A percentile compares a stretch with the other conserved stretches of the same genome.
Conservation (phyloP, 345 rosid genomes). For the Clarkia xantiana region DNA sequence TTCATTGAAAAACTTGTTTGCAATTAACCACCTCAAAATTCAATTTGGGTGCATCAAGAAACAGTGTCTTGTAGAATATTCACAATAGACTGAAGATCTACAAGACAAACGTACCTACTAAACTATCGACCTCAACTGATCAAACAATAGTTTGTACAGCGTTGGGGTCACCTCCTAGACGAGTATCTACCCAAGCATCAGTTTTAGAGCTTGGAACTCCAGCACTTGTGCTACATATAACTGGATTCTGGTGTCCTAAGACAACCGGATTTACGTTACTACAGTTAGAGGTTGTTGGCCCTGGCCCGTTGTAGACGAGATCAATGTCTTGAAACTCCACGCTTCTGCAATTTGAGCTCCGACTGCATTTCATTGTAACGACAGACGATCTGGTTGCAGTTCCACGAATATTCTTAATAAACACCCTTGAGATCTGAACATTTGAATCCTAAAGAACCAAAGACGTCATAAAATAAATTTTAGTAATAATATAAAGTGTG, state of each 20-base stretch:
- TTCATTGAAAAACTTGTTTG: too few relatives aligned
- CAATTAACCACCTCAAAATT: too few relatives aligned
- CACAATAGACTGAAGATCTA: too few relatives aligned
- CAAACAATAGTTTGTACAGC: too few relatives aligned
- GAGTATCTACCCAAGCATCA: too few relatives aligned
- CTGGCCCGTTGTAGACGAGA: slow-evolving; percentile 16
- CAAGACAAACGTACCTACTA: too few relatives aligned
- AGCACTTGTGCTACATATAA: slow-evolving; percentile 3
- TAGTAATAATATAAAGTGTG: background rate
- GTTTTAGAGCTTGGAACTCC: too few relatives aligned
- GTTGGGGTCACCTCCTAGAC: too few relatives aligned
- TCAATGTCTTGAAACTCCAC: slow-evolving; percentile 25
- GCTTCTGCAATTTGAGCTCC: slow-evolving; percentile 26
- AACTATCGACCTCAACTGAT: too few relatives aligned
- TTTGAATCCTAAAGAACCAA: slow-evolving; percentile 10
- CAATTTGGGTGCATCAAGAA: too few relatives aligned
- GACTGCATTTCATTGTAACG: slow-evolving; percentile 36
- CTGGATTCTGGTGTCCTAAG: slow-evolving; percentile 12
- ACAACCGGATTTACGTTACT: slow-evolving; percentile 7
- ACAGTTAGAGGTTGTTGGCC: slow-evolving; percentile 5
- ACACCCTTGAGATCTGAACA: slow-evolving; percentile 30
- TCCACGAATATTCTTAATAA: slow-evolving; percentile 32
- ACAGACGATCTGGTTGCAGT: slow-evolving; percentile 25
- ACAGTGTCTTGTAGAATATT: too few relatives aligned
- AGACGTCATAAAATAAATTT: background rate